These are phyloP conservation scores for Nyctanthes arbortristis DNA, from an alignment of 257 asterid genomes.

Conservation along the genomic window DNA sequence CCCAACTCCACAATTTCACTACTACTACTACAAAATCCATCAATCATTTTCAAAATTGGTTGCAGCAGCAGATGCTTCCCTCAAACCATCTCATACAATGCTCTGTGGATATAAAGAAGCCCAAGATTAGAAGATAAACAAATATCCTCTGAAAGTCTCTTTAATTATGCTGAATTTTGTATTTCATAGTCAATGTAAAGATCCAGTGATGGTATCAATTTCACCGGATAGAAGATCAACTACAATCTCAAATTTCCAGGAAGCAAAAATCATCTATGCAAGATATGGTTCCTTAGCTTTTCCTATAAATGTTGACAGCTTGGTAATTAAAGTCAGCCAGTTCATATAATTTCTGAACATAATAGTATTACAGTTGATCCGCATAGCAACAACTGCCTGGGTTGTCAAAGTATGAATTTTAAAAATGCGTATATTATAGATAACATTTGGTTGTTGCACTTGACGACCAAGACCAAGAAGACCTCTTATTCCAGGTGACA, in stretches of 20 bases:
- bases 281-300: neutral
- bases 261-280: constrained; percentile 8
- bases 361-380: neutral
- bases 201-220: constrained; percentile 20
- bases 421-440: neutral
- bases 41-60: constrained; percentile 31
- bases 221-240: constrained; percentile 27
- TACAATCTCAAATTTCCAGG: constrained; percentile 18
- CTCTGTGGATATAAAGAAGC: constrained; percentile 20
- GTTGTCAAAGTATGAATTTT: neutral
- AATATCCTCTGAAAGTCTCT: constrained; percentile 21
- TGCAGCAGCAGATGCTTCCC: constrained; percentile 22
- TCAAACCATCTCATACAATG: constrained; percentile 42
- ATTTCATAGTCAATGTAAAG: neutral
- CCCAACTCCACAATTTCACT: constrained; percentile 65
- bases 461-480: neutral
- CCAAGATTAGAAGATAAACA: constrained; percentile 6
- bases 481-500: neutral
- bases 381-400: neutral
- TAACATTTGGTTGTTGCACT: neutral
- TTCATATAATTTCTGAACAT: neutral
- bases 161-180: constrained; percentile 24
- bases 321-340: constrained; percentile 1
- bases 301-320: neutral
- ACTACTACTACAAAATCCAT: constrained; percentile 35